A percentile compares a stretch with the other conserved stretches of the same genome.
These are phyloP conservation scores for Fomitopsis schrenkii DNA, from an alignment of 1,284 basidiomycete species.

Conservation along the genomic window DNA sequence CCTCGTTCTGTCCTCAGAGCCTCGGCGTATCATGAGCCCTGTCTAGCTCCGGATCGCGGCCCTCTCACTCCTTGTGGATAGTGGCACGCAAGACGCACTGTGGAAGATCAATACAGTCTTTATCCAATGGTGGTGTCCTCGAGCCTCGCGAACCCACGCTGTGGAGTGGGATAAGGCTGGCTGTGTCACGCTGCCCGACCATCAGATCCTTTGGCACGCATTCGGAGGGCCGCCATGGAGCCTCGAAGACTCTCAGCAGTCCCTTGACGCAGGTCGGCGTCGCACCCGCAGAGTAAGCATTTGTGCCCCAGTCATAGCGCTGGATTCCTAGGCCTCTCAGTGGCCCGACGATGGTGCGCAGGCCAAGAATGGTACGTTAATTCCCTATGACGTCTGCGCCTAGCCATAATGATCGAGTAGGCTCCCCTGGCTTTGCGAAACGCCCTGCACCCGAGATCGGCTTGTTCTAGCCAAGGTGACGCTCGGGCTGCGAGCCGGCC, in stretches of 20 bases:
- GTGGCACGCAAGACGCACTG: not conserved
- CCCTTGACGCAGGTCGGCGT: not conserved
- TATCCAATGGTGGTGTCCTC: not conserved
- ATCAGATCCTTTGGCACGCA: not conserved
- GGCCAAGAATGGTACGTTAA: not conserved
- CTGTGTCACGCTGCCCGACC: not conserved
- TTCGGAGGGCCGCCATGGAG: not conserved
- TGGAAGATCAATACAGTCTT: not conserved
- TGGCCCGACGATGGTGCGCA: not conserved
- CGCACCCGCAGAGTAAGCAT: not conserved
- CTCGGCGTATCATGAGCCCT: not conserved
- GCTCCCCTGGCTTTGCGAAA: not conserved
- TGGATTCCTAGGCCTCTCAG: not conserved
- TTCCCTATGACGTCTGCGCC: not conserved
- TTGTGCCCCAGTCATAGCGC: not conserved
- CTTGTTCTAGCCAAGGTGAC: not conserved
- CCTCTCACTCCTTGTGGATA: not conserved
- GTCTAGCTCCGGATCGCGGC: not conserved
- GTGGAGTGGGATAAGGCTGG: not conserved
- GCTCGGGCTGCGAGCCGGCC: not conserved
- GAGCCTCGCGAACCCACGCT: not conserved
- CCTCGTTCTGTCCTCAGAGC: not conserved
- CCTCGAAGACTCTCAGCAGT: not conserved
- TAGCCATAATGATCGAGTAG: not conserved
- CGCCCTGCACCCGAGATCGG: not conserved